Conservation (phyloP, 2,329 filamentous ascomycete species). For the Ophiocordyceps camponoti-leonardi region DNA sequence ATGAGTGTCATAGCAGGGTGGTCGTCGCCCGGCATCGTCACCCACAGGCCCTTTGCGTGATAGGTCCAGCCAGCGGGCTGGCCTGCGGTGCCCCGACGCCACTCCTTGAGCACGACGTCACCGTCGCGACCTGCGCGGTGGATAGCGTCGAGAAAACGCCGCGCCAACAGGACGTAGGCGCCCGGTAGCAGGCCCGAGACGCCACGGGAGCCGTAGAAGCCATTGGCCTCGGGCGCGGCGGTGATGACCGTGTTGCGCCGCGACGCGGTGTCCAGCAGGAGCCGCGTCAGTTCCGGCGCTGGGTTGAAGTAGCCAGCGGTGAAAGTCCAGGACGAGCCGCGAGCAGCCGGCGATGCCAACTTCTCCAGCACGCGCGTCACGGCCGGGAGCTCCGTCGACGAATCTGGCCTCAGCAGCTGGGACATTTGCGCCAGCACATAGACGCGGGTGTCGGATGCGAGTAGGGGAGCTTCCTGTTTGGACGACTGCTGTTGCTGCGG, state of each 20-base stretch:
- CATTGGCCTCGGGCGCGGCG: conserved; percentile 83
- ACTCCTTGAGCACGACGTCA: conserved; percentile 65
- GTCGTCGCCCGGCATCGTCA: conserved; percentile 50
- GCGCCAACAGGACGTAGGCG: conserved; percentile 79
- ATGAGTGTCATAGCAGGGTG: conserved; percentile 66
- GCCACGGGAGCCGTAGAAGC: conserved; percentile 79
- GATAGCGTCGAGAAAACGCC: conserved; percentile 54
- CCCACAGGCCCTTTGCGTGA: conserved; percentile 91
- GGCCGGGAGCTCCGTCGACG: conserved; percentile 76
- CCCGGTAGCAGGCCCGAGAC: conserved; percentile 80
- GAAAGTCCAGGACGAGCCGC: conserved; percentile 74
- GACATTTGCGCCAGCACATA: conserved; percentile 83
- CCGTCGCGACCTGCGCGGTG: conserved; percentile 27
- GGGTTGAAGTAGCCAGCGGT: conserved; percentile 99
- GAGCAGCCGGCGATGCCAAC: conserved; percentile 45
- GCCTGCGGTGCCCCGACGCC: conserved; percentile 67
- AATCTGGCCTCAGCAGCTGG: conserved; percentile 60
- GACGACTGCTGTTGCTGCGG: not conserved
- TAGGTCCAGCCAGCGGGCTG: conserved; percentile 87
- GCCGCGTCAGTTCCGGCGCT: conserved; percentile 61
- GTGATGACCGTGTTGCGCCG: conserved; percentile 69
- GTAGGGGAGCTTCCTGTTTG: conserved; percentile 4
- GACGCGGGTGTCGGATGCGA: conserved; percentile 47
- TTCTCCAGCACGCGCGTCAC: conserved; percentile 57
- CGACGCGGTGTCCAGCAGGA: conserved; percentile 60